A percentile compares a stretch with the other conserved stretches of the same genome.
phyloP scores from a whole-genome alignment of 2,329 filamentous ascomycete species.

The Epichloe typhina region DNA sequence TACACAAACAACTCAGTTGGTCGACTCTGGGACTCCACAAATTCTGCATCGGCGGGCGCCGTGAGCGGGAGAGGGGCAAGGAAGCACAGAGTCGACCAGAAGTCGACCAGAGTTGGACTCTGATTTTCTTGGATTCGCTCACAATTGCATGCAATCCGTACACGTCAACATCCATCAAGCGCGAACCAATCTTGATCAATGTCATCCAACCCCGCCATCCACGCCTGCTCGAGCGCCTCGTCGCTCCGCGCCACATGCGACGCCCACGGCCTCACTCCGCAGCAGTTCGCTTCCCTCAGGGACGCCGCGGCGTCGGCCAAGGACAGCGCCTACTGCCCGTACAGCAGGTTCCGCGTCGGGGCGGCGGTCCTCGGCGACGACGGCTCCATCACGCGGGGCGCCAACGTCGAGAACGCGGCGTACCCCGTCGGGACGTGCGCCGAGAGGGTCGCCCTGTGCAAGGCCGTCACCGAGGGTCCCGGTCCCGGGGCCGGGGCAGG shows the following conservation, averaged over 20 bases:
- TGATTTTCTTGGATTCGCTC: neutral
- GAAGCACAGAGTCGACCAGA: neutral
- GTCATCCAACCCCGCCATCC: neutral
- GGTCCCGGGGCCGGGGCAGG: slow-evolving; percentile 16
- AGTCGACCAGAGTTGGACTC: too few relatives aligned
- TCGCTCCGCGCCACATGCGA: slow-evolving; percentile 16
- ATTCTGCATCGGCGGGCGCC: too few relatives aligned
- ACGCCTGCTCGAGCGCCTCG: slow-evolving; percentile 7
- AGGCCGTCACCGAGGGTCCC: slow-evolving; percentile 51
- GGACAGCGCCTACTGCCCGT: slow-evolving; percentile 74
- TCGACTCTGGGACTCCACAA: too few relatives aligned
- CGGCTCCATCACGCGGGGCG: slow-evolving; percentile 41
- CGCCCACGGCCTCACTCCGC: slow-evolving; percentile 36
- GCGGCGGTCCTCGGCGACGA: slow-evolving; percentile 53
- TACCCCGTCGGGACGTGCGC: slow-evolving; percentile 95
- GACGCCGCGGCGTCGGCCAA: slow-evolving; percentile 56
- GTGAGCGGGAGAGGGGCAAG: too few relatives aligned
- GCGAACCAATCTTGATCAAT: too few relatives aligned
- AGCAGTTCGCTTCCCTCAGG: slow-evolving; percentile 53
- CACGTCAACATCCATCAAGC: too few relatives aligned
- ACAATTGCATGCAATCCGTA: too few relatives aligned
- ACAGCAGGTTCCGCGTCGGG: slow-evolving; percentile 86
- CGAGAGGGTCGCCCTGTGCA: slow-evolving; percentile 78
- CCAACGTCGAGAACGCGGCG: slow-evolving; percentile 84
- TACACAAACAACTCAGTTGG: too few relatives aligned